These are phyloP conservation scores for Metschnikowia noctiluminum DNA, from an alignment of 805 yeast genomes.

Conservation along the genomic window DNA sequence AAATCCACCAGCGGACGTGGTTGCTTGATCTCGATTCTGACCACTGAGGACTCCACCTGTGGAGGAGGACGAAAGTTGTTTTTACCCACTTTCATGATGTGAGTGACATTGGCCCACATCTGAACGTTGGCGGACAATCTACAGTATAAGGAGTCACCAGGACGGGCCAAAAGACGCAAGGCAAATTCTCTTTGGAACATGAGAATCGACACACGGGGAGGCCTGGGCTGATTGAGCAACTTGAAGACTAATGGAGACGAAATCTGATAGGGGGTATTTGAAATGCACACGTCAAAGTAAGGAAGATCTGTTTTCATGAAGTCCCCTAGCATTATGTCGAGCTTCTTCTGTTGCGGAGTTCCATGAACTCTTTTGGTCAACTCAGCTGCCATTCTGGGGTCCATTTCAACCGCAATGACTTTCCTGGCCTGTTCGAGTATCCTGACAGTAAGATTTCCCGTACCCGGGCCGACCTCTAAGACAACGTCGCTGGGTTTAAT, in stretches of 20 bases:
- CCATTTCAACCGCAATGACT: slow-evolving; percentile 97
- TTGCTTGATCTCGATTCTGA: slow-evolving; percentile 82
- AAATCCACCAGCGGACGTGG: slow-evolving; percentile 95
- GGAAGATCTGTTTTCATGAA: slow-evolving; percentile 95
- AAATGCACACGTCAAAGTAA: slow-evolving; percentile 91
- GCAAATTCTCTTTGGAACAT: slow-evolving; percentile 99
- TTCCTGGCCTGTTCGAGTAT: slow-evolving; percentile 89
- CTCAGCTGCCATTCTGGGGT: slow-evolving; percentile 99
- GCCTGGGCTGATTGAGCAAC: slow-evolving; percentile 82
- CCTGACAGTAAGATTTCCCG: slow-evolving; percentile 93
- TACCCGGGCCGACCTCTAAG: slow-evolving; percentile 98
- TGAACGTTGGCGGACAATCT: slow-evolving; percentile 95
- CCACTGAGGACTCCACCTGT: slow-evolving; percentile 95
- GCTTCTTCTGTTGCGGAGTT: slow-evolving; percentile 86
- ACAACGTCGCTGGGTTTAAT: slow-evolving; percentile 91
- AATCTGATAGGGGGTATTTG: slow-evolving; percentile 96
- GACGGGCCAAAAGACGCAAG: slow-evolving; percentile 85
- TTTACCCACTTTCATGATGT: slow-evolving; percentile 96
- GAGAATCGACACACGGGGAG: slow-evolving; percentile 90
- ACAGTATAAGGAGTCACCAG: slow-evolving; percentile 93
- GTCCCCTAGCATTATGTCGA: slow-evolving; percentile 91
- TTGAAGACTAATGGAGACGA: slow-evolving; percentile 96
- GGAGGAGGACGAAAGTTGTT: slow-evolving; percentile 98
- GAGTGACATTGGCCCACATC: slow-evolving; percentile 99
- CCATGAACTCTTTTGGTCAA: slow-evolving; percentile 96